Evolutionary conservation across 1,284 basidiomycete species (phyloP), one percentile per base, ranked within the genome.

Genomic region (Irpex sp.): DNA sequence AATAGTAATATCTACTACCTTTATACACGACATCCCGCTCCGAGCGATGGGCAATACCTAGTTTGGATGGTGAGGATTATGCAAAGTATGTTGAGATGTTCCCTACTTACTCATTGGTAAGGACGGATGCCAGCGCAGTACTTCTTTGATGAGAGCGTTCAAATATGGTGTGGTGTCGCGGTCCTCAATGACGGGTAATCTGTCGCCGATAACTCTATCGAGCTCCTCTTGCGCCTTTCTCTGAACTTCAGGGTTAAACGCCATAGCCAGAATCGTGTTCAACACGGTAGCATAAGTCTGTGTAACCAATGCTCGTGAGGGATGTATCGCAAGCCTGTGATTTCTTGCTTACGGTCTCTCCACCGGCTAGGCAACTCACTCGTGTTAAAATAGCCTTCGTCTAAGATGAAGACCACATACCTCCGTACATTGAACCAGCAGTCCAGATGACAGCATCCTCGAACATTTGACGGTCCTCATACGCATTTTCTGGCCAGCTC

Each of bases 61-160:
- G 13, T 9, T 15, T 9, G 11, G 39, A 11, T 43, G 8, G 5
- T 26, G 47, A 59, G 47, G 21, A 31, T 5, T 7, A 15, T 11
- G 19, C 13, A 13, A 15, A 26, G 21, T 8, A 17, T 43, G 26
- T 43, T 8, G 3, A 15, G 39, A 43, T 11, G 39, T 11, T 43
- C 15, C 26, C 51, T 6, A n/a, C 57, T 17, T n/a, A 61, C 60
- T 35, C 8, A 63, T 21, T 1, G 62, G 62, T 9, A 58, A 19
- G 8, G 59, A 53, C 13, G 62, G 58, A 26, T 50, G 53, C 62
- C 62, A 63, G 3, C 62, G 58, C 26, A 60, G 50, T 7, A 60
- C 58, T 31, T 65, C 64, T 46, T 60, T 57, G 11, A 68, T 63
- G 21, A 70, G 56, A 3, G 70, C 70, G n/a, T 62, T 62, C 21